Base-by-base conservation (phyloP, 257 asterid species). In the Solanum peruvianum region DNA sequence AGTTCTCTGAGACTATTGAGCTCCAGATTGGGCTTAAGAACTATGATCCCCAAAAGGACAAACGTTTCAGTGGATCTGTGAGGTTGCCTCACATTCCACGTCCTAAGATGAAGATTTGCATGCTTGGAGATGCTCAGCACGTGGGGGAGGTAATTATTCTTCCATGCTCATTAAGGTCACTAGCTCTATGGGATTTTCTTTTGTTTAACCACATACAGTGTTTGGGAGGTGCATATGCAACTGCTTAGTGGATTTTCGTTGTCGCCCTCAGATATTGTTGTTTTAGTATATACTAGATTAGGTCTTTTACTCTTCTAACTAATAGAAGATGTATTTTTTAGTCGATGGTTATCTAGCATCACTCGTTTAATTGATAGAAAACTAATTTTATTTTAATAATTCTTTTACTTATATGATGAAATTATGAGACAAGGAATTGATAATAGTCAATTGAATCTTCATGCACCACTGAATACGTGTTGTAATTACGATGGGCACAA, bases 1-100 rank as follows among this genome's bases (percentile, higher is more conserved):
- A 81, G 21, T 81, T 81, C 69, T 47, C 85, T 0, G 85, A 81
- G 45, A 81, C 85, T 29, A 49, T 81, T 49, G 85, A 81, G 85
- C 85, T 81, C 85, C 85, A 81, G 85, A 81, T 81, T 81, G 85
- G 85, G 31, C 85, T 81, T 81, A 81, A 81, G 85, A 81, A 81
- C 85, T 88, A 88, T 88, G 90, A 88, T 77, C 90, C 87, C 23
- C 90, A 85, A 67, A 85, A 76, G 86, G 90, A 88, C 62, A 85
- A 88, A 81, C 87, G 88, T 64, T 89, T 77, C 27, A 66, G 75
- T 62, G 83, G 84, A 16, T 82, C 84, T 56, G 84, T 81, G 42
- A 81, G 14, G 42, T 21, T 81, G 44, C 85, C 85, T 20, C 70
- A 81, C 45, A 81, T 81, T 49, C 85, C 85, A 29, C 69, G 85